phyloP scores from a whole-genome alignment of 768 basidiomycete species.

The Rhizopogon sp. region DNA sequence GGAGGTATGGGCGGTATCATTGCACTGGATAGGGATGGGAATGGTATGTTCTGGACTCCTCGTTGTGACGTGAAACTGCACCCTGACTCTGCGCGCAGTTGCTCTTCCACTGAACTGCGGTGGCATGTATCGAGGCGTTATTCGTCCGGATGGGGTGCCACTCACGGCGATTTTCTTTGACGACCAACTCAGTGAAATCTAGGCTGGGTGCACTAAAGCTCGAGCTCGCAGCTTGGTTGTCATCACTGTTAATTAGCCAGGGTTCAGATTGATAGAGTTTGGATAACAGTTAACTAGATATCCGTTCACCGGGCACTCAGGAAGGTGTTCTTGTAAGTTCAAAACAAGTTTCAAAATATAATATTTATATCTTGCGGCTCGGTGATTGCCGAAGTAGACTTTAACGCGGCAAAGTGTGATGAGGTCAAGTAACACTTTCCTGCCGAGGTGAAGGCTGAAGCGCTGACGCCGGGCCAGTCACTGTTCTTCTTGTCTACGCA shows the following conservation, averaged over 20 bases:
- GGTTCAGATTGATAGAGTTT: neutral
- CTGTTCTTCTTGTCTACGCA: too few relatives aligned
- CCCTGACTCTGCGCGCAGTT: slow-evolving; percentile 36
- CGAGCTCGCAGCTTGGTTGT: neutral
- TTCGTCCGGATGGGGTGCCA: slow-evolving; percentile 61
- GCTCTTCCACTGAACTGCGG: slow-evolving; percentile 69
- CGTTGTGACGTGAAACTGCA: neutral
- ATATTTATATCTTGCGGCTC: too few relatives aligned
- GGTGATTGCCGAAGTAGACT: too few relatives aligned
- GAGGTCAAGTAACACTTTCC: too few relatives aligned
- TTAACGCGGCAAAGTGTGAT: too few relatives aligned
- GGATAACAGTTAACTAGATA: too few relatives aligned
- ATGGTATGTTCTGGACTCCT: slow-evolving; percentile 38
- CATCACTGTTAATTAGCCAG: neutral
- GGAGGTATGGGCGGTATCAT: slow-evolving; percentile 76
- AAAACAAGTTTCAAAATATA: too few relatives aligned
- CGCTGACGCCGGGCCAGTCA: too few relatives aligned
- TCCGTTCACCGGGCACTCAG: too few relatives aligned
- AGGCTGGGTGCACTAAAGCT: neutral
- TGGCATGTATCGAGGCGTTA: slow-evolving; percentile 82
- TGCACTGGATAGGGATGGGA: slow-evolving; percentile 63
- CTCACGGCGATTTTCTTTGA: slow-evolving; percentile 76
- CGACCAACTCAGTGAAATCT: slow-evolving; percentile 38
- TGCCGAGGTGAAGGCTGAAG: too few relatives aligned
- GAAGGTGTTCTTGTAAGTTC: too few relatives aligned